These are phyloP conservation scores for Durio zibethinus DNA, from an alignment of 345 rosid genomes.

Conservation along the genomic window DNA sequence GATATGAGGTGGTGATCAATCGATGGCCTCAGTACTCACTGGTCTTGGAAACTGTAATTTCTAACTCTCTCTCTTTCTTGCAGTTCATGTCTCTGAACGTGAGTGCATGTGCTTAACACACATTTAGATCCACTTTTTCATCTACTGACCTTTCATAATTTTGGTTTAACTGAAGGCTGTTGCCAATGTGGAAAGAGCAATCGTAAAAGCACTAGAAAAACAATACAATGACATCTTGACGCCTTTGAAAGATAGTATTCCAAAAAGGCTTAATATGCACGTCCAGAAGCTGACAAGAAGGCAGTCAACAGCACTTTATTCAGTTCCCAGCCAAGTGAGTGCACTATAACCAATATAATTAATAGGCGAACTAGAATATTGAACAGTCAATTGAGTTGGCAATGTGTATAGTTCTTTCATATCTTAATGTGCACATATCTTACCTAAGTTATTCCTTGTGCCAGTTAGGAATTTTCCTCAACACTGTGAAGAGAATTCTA, in stretches of 20 bases:
- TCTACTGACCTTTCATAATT: slow-evolving; percentile 12
- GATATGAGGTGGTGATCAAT: slow-evolving; percentile 84
- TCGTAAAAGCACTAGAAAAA: slow-evolving; percentile 79
- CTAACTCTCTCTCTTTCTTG: background rate
- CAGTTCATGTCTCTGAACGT: background rate
- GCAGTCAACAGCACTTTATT: slow-evolving; percentile 69
- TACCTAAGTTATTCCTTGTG: slow-evolving; percentile 10
- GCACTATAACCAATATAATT: background rate
- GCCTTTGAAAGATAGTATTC: slow-evolving; percentile 87
- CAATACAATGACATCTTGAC: slow-evolving; percentile 82
- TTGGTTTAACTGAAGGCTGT: slow-evolving; percentile 48
- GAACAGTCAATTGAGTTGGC: background rate
- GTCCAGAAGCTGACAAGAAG: slow-evolving; percentile 93
- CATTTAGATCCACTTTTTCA: background rate
- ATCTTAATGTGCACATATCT: background rate
- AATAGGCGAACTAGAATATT: background rate
- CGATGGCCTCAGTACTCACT: slow-evolving; percentile 91
- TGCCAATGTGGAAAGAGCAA: slow-evolving; percentile 77
- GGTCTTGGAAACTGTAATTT: slow-evolving; percentile 78
- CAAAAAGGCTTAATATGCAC: slow-evolving; percentile 82
- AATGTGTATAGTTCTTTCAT: background rate
- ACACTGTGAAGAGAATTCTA: slow-evolving; percentile 86
- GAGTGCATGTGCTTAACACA: background rate
- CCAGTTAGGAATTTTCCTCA: slow-evolving; percentile 83
- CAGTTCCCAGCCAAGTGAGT: slow-evolving; percentile 78